Percentiles rank a stretch among this genome's conserved stretches.
Conservation (phyloP, 768 basidiomycete species). For the Tremella mesenterica region DNA sequence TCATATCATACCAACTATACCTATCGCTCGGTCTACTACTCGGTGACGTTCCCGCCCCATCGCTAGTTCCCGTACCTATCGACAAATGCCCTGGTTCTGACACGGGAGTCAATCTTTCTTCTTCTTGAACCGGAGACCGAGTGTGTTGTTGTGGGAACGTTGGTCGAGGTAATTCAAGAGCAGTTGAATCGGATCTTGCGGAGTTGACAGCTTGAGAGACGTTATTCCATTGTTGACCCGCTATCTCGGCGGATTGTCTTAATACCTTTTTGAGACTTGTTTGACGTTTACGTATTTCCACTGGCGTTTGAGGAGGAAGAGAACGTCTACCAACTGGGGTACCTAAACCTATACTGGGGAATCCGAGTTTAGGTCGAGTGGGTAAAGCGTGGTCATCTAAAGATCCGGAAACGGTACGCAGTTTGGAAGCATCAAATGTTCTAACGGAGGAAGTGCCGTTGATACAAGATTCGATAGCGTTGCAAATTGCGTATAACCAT, state of each 20-base stretch:
- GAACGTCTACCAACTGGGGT: conserved; percentile 6
- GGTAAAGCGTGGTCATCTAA: conserved; percentile 36
- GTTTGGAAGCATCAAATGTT: conserved; percentile 34
- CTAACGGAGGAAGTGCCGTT: conserved; percentile 41
- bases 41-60: neutral
- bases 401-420: conserved; percentile 30
- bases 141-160: conserved; percentile 3
- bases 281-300: conserved; percentile 18
- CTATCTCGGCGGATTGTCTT: conserved; percentile 21
- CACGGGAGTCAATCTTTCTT: neutral
- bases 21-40: neutral
- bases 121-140: neutral
- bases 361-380: conserved; percentile 11
- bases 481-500: conserved; percentile 43
- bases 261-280: conserved; percentile 33
- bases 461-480: conserved; percentile 43
- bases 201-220: conserved; percentile 9
- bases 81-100: too few species aligned
- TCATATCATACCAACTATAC: conserved; percentile 9
- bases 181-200: neutral
- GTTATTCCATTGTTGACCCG: conserved; percentile 19
- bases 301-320: conserved; percentile 9
- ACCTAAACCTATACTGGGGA: neutral
- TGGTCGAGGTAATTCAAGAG: conserved; percentile 14
- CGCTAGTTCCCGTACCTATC: neutral